Conservation (phyloP, 2,329 filamentous ascomycete genomes). For the Nemania diffusa region DNA sequence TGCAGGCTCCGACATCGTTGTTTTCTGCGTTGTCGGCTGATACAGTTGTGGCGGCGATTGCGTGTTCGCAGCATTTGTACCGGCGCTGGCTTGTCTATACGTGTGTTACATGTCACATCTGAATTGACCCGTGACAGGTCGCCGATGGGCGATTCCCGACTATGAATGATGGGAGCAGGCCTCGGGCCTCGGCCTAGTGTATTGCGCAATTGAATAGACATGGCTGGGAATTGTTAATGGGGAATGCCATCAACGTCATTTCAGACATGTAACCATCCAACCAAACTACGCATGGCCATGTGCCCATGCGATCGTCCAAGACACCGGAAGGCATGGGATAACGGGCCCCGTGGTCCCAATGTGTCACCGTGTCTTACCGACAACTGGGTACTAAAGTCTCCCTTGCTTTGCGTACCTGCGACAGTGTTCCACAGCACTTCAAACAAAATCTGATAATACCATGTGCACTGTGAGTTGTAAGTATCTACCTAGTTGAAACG, state of each 20-base stretch:
- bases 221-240: background rate
- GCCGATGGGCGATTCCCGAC: slow-evolving; percentile 12
- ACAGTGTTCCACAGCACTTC: background rate
- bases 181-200: background rate
- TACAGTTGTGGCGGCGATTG: background rate
- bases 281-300: slow-evolving; percentile 8
- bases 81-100: background rate
- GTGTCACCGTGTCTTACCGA: background rate
- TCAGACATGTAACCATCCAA: no score
- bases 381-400: background rate
- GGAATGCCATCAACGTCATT: background rate
- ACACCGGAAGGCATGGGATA: background rate
- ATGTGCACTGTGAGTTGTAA: slow-evolving; percentile 7
- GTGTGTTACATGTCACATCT: slow-evolving; percentile 6
- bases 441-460: slow-evolving; percentile 13
- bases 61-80: background rate
- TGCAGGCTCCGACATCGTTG: background rate
- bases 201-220: background rate
- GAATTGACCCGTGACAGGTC: slow-evolving; percentile 10
- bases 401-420: background rate
- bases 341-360: background rate
- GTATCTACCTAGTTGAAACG: slow-evolving; percentile 13
- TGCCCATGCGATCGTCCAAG: slow-evolving; percentile 14
- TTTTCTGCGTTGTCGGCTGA: background rate
- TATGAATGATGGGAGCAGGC: background rate